Evolutionary conservation across 2,329 filamentous ascomycete genomes (phyloP).

Genomic region (Magnaporthiopsis rhizophila): DNA sequence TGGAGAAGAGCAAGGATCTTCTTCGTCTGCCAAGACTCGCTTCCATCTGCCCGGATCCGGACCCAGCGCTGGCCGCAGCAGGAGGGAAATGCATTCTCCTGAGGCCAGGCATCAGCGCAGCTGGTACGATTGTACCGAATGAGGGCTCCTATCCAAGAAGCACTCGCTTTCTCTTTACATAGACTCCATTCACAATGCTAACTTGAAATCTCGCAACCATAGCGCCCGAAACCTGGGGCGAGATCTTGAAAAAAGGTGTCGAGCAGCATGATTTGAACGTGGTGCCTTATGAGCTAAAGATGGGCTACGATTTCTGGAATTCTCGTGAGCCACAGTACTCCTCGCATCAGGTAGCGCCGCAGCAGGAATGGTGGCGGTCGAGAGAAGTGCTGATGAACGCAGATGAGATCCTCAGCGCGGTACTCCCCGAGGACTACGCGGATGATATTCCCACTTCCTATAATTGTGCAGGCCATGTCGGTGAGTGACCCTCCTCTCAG

Average conservation of each 20-base stretch:
- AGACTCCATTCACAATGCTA: too few relatives aligned
- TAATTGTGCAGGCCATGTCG: conserved; percentile 80
- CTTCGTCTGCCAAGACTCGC: conserved; percentile 56
- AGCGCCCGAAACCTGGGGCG: conserved; percentile 71
- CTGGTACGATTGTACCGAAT: conserved; percentile 28
- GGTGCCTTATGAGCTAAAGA: conserved; percentile 64
- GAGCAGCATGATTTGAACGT: conserved; percentile 60
- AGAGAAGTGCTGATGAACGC: background rate
- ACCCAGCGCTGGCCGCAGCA: conserved; percentile 38
- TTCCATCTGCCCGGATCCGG: conserved; percentile 56
- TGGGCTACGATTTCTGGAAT: conserved; percentile 82
- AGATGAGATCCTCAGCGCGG: conserved; percentile 76
- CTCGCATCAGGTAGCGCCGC: background rate
- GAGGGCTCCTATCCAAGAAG: background rate
- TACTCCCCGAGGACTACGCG: conserved; percentile 72
- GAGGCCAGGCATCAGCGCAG: conserved; percentile 44
- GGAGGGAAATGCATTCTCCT: conserved; percentile 57
- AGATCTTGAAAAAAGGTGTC: conserved; percentile 59
- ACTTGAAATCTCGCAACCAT: background rate
- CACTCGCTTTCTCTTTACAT: too few relatives aligned
- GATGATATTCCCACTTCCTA: conserved; percentile 81
- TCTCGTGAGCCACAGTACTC: conserved; percentile 49
- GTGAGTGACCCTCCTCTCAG: conserved; percentile 34
- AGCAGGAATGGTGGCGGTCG: background rate
- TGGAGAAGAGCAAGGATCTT: conserved; percentile 59